Conservation (phyloP, 2,329 filamentous ascomycete species). For the Talaromyces sp. region DNA sequence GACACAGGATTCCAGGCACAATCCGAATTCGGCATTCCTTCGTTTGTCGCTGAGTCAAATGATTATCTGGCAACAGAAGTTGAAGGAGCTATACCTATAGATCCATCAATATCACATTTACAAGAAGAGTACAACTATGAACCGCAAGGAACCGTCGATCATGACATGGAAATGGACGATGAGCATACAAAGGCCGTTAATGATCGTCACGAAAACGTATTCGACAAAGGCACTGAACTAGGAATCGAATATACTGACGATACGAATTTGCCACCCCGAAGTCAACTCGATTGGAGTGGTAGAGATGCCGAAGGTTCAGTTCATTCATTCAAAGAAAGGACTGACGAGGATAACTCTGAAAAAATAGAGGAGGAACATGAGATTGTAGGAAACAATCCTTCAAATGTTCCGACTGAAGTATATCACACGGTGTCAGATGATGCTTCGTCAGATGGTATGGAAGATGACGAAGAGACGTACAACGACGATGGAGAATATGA, state of each 20-base stretch:
- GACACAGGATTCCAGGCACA: background rate
- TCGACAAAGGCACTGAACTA: background rate
- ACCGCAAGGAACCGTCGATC: background rate
- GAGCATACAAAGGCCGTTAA: background rate
- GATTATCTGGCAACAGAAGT: background rate
- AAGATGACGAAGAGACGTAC: constrained; percentile 11
- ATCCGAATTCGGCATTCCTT: background rate
- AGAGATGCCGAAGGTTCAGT: background rate
- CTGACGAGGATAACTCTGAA: background rate
- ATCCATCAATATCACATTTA: background rate
- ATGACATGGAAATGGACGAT: background rate
- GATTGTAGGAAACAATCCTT: background rate
- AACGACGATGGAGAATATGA: constrained; percentile 14
- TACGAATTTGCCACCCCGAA: background rate
- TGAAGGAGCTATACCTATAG: background rate
- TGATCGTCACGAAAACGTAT: background rate
- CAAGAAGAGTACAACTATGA: background rate
- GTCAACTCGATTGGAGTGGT: background rate
- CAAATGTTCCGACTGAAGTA: background rate
- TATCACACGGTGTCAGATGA: constrained; percentile 2
- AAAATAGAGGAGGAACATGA: constrained; percentile 1
- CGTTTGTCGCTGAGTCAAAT: background rate
- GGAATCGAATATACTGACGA: background rate
- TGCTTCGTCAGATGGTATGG: background rate
- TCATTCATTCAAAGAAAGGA: background rate